Evolutionary conservation across 331 rosid species (phyloP).

Genomic region (Phaseolus coccineus): DNA sequence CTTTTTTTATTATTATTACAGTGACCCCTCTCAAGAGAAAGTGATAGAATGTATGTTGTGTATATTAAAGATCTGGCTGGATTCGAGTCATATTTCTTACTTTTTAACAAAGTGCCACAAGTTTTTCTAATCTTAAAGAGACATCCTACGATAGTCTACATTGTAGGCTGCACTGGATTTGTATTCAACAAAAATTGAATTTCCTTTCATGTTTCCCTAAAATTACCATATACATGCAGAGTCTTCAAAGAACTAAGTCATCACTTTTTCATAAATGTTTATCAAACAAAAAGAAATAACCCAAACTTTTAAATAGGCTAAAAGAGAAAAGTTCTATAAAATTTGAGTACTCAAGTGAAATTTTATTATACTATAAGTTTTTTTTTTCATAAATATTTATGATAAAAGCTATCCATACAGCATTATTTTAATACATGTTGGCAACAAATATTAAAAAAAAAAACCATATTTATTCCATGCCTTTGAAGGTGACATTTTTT

Average conservation of each 20-base stretch:
- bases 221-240: neutral
- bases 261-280: neutral
- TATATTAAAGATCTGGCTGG: constrained; percentile 15
- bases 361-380: no score
- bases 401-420: neutral
- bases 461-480: neutral
- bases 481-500: constrained; percentile 14
- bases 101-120: neutral
- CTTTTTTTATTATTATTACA: no score
- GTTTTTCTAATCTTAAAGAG: neutral
- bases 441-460: neutral
- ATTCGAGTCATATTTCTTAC: constrained; percentile 19
- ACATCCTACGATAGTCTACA: constrained; percentile 5
- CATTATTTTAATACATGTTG: neutral
- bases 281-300: neutral
- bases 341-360: no score
- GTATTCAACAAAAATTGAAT: constrained; percentile 5
- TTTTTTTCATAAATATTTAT: neutral
- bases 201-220: neutral
- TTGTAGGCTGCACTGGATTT: constrained; percentile 14
- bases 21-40: neutral
- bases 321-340: no score
- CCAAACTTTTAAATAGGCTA: no score
- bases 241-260: neutral
- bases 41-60: neutral